Evolutionary conservation across 2,329 filamentous ascomycete species (phyloP).

Genomic region (Botryotinia narcissicola): DNA sequence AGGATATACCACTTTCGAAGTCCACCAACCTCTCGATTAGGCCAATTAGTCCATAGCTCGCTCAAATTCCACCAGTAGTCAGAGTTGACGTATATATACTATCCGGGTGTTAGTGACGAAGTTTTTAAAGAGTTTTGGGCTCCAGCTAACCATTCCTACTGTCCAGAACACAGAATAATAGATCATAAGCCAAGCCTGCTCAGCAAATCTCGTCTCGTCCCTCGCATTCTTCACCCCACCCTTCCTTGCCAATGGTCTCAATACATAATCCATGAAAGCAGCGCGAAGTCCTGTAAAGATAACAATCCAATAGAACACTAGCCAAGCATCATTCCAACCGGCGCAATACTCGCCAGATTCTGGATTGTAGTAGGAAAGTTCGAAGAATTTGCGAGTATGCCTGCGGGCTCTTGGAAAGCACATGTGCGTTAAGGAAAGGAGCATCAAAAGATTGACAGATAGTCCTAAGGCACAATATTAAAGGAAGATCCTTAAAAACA

Average conservation of each 20-base stretch:
- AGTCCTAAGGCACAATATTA: conserved; percentile 55
- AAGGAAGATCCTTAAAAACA: background rate
- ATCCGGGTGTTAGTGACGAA: conserved; percentile 28
- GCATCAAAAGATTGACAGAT: conserved; percentile 78
- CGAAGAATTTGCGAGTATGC: conserved; percentile 84
- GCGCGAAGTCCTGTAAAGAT: conserved; percentile 86
- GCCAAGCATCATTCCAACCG: conserved; percentile 75
- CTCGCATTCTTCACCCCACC: conserved; percentile 75
- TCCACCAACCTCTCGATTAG: conserved; percentile 69
- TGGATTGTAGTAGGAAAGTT: conserved; percentile 77
- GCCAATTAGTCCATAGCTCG: conserved; percentile 83
- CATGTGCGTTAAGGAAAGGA: conserved; percentile 77
- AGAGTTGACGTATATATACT: conserved; percentile 80
- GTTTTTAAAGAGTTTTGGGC: background rate
- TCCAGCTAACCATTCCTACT: conserved; percentile 68
- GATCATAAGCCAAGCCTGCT: conserved; percentile 87
- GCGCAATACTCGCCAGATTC: conserved; percentile 67
- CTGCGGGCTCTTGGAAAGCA: conserved; percentile 77
- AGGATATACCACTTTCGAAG: conserved; percentile 87
- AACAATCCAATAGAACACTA: conserved; percentile 75
- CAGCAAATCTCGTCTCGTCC: conserved; percentile 77
- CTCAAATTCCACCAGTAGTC: conserved; percentile 74
- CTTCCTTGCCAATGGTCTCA: conserved; percentile 71
- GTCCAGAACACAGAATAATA: conserved; percentile 84
- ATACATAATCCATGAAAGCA: conserved; percentile 79